These are phyloP conservation scores for Sherardia arvensis DNA, from an alignment of 257 asterid species.

Conservation along the genomic window DNA sequence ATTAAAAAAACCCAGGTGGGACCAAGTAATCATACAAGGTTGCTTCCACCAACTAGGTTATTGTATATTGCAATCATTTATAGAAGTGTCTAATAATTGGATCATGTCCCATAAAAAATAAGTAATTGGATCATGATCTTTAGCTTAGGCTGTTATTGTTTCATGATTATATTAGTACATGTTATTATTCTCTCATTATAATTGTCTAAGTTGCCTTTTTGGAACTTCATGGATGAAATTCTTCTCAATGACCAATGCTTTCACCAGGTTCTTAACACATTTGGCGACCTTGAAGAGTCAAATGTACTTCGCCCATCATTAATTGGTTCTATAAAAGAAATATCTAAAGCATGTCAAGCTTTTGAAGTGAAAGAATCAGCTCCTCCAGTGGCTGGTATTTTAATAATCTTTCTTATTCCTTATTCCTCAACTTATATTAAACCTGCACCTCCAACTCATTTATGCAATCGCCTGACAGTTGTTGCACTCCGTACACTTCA, in stretches of 20 bases:
- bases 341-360: slow-evolving; percentile 65
- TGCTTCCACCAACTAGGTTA: neutral
- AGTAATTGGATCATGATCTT: neutral
- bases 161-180: neutral
- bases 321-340: slow-evolving; percentile 74
- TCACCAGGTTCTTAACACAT: slow-evolving; percentile 67
- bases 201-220: neutral
- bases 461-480: slow-evolving; percentile 40
- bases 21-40: neutral
- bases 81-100: too few relatives aligned
- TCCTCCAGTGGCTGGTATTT: slow-evolving; percentile 74
- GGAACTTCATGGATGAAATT: neutral
- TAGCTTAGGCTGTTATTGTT: neutral
- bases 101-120: too few relatives aligned
- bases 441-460: slow-evolving; percentile 17
- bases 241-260: slow-evolving; percentile 2
- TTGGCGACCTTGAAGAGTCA: slow-evolving; percentile 80
- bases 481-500: slow-evolving; percentile 65
- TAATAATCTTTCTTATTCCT: neutral
- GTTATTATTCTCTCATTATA: neutral
- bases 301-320: slow-evolving; percentile 69
- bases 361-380: slow-evolving; percentile 93
- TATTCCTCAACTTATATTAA: slow-evolving; percentile 13
- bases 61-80: too few relatives aligned
- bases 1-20: too few relatives aligned